Conservation (phyloP, 2,329 filamentous ascomycete species). For the Calonectria fujianensis region DNA sequence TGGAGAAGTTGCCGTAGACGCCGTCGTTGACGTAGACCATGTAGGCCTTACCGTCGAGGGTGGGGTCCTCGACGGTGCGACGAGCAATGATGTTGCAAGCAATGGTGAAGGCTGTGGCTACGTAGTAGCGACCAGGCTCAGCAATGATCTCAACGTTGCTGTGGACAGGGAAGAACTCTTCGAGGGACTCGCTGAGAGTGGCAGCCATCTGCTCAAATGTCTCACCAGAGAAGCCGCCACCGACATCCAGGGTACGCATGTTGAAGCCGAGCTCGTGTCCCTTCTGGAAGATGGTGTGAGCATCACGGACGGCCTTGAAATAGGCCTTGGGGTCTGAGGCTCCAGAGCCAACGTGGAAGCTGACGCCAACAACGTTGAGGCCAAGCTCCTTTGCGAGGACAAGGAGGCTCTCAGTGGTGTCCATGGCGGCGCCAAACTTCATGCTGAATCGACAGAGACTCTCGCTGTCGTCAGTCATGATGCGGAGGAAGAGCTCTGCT, state of each 20-base stretch:
- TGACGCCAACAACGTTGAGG: conserved; percentile 95
- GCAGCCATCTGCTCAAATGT: conserved; percentile 93
- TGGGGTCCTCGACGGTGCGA: conserved; percentile 86
- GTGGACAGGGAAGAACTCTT: conserved; percentile 88
- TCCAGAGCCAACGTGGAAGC: conserved; percentile 98
- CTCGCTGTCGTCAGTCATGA: conserved; percentile 95
- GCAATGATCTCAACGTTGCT: conserved; percentile 88
- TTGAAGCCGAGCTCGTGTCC: conserved; percentile 84
- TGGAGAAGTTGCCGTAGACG: conserved; percentile 98
- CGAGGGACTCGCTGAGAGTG: conserved; percentile 86
- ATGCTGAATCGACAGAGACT: conserved; percentile 96
- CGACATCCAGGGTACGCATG: conserved; percentile 93
- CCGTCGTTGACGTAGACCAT: conserved; percentile 99
- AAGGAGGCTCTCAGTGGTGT: conserved; percentile 85
- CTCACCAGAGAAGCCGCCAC: conserved; percentile 93
- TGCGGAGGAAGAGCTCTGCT: conserved; percentile 94
- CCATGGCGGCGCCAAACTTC: conserved; percentile 96
- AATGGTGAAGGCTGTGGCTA: conserved; percentile 93
- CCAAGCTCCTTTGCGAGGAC: conserved; percentile 86
- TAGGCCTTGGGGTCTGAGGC: conserved; percentile 96
- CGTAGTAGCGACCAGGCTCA: conserved; percentile 97
- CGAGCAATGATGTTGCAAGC: conserved; percentile 97
- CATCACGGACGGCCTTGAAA: conserved; percentile 92
- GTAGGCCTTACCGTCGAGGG: conserved; percentile 81
- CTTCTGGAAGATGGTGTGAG: conserved; percentile 91